Percentiles rank a stretch among this genome's conserved stretches.
phyloP scores from a whole-genome alignment of 768 basidiomycete species.

The Leucosporidium creatinivorum region DNA sequence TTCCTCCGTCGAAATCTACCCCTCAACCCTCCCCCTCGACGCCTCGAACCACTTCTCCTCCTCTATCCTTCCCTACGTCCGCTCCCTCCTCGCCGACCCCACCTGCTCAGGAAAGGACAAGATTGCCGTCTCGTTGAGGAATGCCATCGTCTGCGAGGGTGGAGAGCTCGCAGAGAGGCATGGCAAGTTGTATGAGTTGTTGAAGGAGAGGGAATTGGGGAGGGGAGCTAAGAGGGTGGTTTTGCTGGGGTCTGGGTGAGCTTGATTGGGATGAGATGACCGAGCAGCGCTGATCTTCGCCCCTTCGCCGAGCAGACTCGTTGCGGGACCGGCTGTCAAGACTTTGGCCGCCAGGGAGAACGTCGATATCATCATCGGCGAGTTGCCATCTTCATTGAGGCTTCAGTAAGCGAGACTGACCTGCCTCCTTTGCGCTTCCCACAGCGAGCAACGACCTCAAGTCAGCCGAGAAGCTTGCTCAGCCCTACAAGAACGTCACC shows the following conservation, averaged over 20 bases:
- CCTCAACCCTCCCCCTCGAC: constrained; percentile 72
- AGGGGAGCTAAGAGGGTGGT: constrained; percentile 54
- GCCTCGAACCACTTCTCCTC: constrained; percentile 69
- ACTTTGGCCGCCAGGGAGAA: constrained; percentile 51
- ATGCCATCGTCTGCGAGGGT: constrained; percentile 61
- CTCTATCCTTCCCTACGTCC: constrained; percentile 61
- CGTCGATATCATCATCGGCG: constrained; percentile 69
- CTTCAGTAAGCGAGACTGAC: too few species aligned
- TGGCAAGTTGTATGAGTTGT: constrained; percentile 53
- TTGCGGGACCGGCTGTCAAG: constrained; percentile 78
- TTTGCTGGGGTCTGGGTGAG: constrained; percentile 71
- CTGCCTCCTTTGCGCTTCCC: not conserved
- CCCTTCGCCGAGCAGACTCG: constrained; percentile 49
- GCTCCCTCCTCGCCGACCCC: constrained; percentile 42
- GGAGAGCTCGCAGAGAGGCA: constrained; percentile 55
- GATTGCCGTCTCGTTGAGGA: constrained; percentile 49
- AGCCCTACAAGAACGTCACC: constrained; percentile 50
- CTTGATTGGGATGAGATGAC: too few species aligned
- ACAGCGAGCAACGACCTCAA: constrained; percentile 64
- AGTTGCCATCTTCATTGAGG: constrained; percentile 42
- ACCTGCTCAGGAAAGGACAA: constrained; percentile 46
- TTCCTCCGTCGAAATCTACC: constrained; percentile 87
- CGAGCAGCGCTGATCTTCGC: not conserved
- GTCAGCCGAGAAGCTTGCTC: constrained; percentile 51
- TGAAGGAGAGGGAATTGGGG: constrained; percentile 41